Conservation (phyloP, 441 rosid species). For the Geranium incanum region DNA sequence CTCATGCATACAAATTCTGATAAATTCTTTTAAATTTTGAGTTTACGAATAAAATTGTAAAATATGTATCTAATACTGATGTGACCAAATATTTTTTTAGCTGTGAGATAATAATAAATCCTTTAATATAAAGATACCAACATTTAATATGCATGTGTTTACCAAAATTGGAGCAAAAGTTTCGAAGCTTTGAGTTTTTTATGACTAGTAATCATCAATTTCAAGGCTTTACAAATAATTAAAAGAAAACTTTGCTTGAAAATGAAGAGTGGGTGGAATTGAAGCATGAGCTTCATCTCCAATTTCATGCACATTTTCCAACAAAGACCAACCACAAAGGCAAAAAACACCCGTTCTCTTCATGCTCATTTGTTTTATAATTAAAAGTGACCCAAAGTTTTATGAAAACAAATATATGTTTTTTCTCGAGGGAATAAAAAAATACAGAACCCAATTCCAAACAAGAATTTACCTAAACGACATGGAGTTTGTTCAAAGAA, state of each 20-base stretch:
- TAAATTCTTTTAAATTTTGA: no score
- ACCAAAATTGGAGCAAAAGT: constrained; percentile 7
- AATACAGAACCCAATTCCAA: neutral
- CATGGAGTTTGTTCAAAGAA: neutral
- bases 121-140: neutral
- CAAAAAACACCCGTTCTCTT: neutral
- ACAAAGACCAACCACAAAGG: constrained; percentile 3
- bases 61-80: no score
- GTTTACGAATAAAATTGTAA: no score
- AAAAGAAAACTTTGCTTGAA: neutral
- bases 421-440: neutral
- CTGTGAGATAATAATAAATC: no score
- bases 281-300: neutral
- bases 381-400: constrained; percentile 3
- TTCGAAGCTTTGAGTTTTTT: neutral
- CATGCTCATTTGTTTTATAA: constrained; percentile 2
- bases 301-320: constrained; percentile 2
- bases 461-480: neutral
- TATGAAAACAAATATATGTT: neutral
- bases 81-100: no score
- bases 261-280: neutral
- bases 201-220: constrained; percentile 5
- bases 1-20: no score
- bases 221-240: neutral
- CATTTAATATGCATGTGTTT: neutral